Evolutionary conservation across 148 eudicot species (phyloP).

Genomic region (Silene uniflora): DNA sequence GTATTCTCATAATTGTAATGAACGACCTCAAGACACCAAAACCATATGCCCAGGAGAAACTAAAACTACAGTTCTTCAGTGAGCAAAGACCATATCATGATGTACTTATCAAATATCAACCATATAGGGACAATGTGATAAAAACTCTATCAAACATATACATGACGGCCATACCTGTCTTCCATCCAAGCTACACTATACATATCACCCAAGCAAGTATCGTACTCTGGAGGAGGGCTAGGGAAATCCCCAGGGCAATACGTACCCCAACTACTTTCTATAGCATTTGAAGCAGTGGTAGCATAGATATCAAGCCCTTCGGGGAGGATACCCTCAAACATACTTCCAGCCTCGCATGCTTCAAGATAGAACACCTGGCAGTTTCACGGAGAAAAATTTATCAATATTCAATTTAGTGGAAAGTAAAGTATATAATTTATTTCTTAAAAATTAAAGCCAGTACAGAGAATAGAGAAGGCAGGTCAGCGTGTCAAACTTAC

Average conservation of each 20-base stretch:
- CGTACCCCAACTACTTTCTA: slow-evolving; percentile 91
- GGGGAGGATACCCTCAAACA: slow-evolving; percentile 88
- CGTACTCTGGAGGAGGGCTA: slow-evolving; percentile 77
- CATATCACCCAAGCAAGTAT: slow-evolving; percentile 88
- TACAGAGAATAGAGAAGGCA: background rate
- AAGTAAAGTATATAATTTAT: background rate
- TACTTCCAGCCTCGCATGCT: slow-evolving; percentile 97
- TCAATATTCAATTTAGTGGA: background rate
- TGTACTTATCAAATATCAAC: background rate
- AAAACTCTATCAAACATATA: background rate
- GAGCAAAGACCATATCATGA: slow-evolving; percentile 1
- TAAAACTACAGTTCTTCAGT: background rate
- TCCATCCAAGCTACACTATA: slow-evolving; percentile 98
- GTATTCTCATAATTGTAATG: background rate
- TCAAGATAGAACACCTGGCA: slow-evolving; percentile 83
- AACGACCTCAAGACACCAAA: no score
- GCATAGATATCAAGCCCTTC: slow-evolving; percentile 79
- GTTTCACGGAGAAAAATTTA: slow-evolving; percentile 11
- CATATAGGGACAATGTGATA: background rate
- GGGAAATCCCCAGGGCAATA: slow-evolving; percentile 91
- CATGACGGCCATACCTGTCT: slow-evolving; percentile 52
- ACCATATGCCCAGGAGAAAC: background rate
- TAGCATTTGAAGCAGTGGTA: slow-evolving; percentile 84
- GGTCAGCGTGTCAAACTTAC: slow-evolving; percentile 33
- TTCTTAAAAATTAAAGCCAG: background rate